Conservation (phyloP, 805 yeast genomes). For the Monosporozyma yasuniensis region DNA sequence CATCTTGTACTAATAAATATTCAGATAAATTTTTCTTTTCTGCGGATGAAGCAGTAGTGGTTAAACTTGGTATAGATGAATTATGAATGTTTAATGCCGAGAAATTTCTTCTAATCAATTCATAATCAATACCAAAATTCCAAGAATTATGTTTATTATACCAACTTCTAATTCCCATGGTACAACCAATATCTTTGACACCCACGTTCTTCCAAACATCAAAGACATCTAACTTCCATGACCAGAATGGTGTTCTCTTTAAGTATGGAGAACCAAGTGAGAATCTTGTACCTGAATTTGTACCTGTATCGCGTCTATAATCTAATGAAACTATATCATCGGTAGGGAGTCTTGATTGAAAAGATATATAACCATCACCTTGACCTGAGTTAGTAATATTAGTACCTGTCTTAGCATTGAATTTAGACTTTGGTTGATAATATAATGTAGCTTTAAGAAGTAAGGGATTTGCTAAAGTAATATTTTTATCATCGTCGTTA, state of each 20-base stretch:
- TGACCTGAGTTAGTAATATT: slow-evolving; percentile 87
- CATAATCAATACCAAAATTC: slow-evolving; percentile 6
- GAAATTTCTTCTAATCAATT: slow-evolving; percentile 29
- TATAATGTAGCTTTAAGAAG: slow-evolving; percentile 5
- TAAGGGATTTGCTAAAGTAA: neutral
- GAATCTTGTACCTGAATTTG: slow-evolving; percentile 31
- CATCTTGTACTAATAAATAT: slow-evolving; percentile 48
- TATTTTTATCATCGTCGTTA: neutral
- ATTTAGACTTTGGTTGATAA: slow-evolving; percentile 29
- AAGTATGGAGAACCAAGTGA: slow-evolving; percentile 32
- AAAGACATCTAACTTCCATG: slow-evolving; percentile 42
- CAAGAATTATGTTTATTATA: slow-evolving; percentile 2
- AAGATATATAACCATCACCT: slow-evolving; percentile 80
- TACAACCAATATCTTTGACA: slow-evolving; percentile 7
- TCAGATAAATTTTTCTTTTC: slow-evolving; percentile 43
- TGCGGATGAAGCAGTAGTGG: neutral
- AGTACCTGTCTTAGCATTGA: slow-evolving; percentile 86
- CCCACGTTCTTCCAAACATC: slow-evolving; percentile 9
- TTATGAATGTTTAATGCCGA: slow-evolving; percentile 25
- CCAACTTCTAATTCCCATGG: slow-evolving; percentile 6
- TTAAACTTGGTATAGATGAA: slow-evolving; percentile 6
- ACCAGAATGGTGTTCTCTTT: slow-evolving; percentile 41
- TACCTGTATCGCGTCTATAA: slow-evolving; percentile 52
- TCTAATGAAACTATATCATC: slow-evolving; percentile 53
- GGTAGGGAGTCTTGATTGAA: slow-evolving; percentile 56